Conservation (phyloP, 1,284 basidiomycete genomes). For the Neonothopanus nambi region DNA sequence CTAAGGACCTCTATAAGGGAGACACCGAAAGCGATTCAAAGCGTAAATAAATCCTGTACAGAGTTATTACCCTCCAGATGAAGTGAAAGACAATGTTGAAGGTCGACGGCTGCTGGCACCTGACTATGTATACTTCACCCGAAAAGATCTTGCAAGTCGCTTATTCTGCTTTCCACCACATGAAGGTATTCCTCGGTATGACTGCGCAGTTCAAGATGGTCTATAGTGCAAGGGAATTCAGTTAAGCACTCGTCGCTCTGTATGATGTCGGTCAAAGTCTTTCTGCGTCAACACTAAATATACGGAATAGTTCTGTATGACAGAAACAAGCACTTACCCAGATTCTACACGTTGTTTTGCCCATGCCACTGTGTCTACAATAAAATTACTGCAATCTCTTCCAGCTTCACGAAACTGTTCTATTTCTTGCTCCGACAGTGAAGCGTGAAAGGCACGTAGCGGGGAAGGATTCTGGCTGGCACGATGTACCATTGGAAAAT, state of each 20-base stretch:
- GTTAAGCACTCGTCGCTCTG: slow-evolving; percentile 18
- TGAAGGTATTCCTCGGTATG: slow-evolving; percentile 1
- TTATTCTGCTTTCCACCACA: not conserved
- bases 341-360: slow-evolving; percentile 19
- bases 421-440: slow-evolving; percentile 31
- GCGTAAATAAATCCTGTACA: too few relatives aligned
- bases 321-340: slow-evolving; percentile 22
- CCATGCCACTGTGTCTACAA: slow-evolving; percentile 29
- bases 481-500: slow-evolving; percentile 26
- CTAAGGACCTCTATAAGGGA: too few relatives aligned
- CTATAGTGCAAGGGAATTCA: slow-evolving; percentile 1
- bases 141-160: not conserved
- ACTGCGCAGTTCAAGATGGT: not conserved
- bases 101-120: not conserved
- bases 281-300: not conserved
- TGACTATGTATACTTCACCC: not conserved
- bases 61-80: too few relatives aligned
- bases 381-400: slow-evolving; percentile 23
- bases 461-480: slow-evolving; percentile 19
- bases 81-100: too few relatives aligned
- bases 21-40: too few relatives aligned
- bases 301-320: not conserved
- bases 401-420: slow-evolving; percentile 25
- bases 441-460: slow-evolving; percentile 28
- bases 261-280: slow-evolving; percentile 12